These are phyloP conservation scores for Solanum dulcamara DNA, from an alignment of 257 asterid genomes.

Conservation along the genomic window DNA sequence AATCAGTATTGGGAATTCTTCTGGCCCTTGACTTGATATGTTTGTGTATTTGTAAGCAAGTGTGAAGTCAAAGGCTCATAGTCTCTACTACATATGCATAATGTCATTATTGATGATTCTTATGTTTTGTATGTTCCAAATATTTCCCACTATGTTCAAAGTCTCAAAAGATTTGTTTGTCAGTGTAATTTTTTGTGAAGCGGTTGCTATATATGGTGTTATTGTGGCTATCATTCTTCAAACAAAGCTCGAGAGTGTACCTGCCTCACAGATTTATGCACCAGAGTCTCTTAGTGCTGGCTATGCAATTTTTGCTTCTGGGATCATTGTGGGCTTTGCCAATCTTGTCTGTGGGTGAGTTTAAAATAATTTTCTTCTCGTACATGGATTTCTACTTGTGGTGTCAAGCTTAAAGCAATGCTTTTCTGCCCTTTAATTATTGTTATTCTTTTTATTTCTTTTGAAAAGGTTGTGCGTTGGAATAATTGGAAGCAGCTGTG, in stretches of 20 bases:
- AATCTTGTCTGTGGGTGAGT: slow-evolving; percentile 98
- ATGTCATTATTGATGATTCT: not conserved
- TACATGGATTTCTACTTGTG: not conserved
- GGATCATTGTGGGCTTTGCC: slow-evolving; percentile 94
- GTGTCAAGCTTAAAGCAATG: not conserved
- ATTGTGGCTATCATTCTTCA: slow-evolving; percentile 98
- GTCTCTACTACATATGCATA: not conserved
- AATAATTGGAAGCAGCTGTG: slow-evolving; percentile 98
- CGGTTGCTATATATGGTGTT: slow-evolving; percentile 97
- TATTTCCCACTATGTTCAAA: not conserved
- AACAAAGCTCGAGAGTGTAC: slow-evolving; percentile 92
- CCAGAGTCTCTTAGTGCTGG: slow-evolving; percentile 97
- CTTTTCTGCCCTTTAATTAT: not conserved
- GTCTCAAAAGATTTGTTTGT: not conserved
- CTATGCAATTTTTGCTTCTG: slow-evolving; percentile 96
- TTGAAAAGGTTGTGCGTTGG: slow-evolving; percentile 79
- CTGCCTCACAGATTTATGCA: slow-evolving; percentile 53
- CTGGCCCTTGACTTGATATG: not conserved
- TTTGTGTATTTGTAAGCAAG: not conserved
- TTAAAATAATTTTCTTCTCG: not conserved
- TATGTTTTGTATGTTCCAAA: not conserved
- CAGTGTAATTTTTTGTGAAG: slow-evolving; percentile 98
- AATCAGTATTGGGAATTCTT: not conserved
- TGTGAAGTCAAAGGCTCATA: not conserved
- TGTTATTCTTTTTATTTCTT: not conserved